Percentiles rank a stretch among this genome's conserved stretches.
These are phyloP conservation scores for Ogataea sp. DNA, from an alignment of 805 yeast species.

Conservation along the genomic window DNA sequence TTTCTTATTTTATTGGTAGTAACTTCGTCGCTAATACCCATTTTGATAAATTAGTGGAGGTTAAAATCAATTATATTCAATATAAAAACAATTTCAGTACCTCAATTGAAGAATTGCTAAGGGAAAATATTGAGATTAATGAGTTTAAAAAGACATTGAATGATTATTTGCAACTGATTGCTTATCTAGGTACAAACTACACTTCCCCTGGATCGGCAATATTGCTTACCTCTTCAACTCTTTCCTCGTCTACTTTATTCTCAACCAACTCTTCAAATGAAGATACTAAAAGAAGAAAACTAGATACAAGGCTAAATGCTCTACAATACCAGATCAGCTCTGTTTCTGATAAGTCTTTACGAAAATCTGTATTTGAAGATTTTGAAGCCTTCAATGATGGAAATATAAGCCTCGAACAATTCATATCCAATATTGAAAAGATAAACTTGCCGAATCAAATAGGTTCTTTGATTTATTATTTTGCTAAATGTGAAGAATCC, in stretches of 20 bases:
- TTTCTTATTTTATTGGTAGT: neutral
- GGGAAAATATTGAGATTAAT: neutral
- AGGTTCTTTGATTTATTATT: constrained; percentile 9
- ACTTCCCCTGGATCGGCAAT: neutral
- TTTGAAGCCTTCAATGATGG: neutral
- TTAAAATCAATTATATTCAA: neutral
- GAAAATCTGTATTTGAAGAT: neutral
- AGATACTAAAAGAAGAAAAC: neutral
- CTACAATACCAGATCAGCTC: no score
- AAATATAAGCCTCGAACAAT: neutral
- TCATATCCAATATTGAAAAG: constrained; percentile 2
- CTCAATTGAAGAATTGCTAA: neutral
- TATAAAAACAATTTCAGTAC: neutral
- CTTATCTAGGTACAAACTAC: neutral
- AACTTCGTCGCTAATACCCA: neutral
- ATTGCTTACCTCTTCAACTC: neutral
- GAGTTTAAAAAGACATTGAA: neutral
- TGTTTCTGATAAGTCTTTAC: neutral
- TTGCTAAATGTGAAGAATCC: constrained; percentile 3
- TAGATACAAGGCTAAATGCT: neutral
- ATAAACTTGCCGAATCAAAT: constrained; percentile 9
- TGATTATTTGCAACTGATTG: neutral
- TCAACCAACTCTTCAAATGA: no score
- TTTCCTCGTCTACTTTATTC: neutral
- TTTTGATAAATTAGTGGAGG: neutral